Percentiles rank a stretch among this genome's conserved stretches.
Conservation (phyloP, 1,284 basidiomycete species). For the Pseudozyma sp. region DNA sequence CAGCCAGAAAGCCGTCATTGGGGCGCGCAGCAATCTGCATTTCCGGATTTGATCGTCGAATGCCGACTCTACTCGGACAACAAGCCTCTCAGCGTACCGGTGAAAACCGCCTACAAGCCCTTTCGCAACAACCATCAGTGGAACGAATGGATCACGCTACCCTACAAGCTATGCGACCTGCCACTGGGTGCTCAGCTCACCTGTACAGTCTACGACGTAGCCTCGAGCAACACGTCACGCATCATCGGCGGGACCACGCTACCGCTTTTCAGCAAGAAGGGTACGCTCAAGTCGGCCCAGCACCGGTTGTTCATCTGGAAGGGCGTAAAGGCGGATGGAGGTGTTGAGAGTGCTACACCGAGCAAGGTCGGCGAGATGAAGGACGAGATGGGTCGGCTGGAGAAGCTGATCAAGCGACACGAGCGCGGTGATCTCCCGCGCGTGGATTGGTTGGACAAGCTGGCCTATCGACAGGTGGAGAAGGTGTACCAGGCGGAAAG, state of each 20-base stretch:
- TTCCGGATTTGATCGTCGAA: conserved; percentile 91
- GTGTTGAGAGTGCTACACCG: conserved; percentile 82
- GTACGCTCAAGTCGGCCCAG: conserved; percentile 79
- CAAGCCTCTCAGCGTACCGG: conserved; percentile 88
- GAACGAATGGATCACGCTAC: conserved; percentile 93
- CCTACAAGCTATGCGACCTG: conserved; percentile 89
- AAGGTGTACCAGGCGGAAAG: conserved; percentile 70
- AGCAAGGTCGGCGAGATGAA: conserved; percentile 66
- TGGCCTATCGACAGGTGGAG: conserved; percentile 92
- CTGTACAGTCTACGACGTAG: conserved; percentile 93
- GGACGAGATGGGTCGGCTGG: conserved; percentile 93
- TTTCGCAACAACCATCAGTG: conserved; percentile 75
- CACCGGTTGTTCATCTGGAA: conserved; percentile 88
- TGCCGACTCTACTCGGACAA: conserved; percentile 92
- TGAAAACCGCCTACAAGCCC: conserved; percentile 89
- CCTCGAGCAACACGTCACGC: conserved; percentile 74
- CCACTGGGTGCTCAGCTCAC: conserved; percentile 87
- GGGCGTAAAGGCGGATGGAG: conserved; percentile 84
- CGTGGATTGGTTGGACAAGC: conserved; percentile 93
- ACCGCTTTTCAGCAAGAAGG: conserved; percentile 88
- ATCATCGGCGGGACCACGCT: conserved; percentile 88
- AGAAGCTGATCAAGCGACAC: conserved; percentile 96
- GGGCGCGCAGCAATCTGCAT: conserved; percentile 69
- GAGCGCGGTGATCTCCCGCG: conserved; percentile 92
- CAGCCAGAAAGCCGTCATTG: conserved; percentile 43